Base-by-base conservation (phyloP, 805 yeast species). In the Candida adriatica region DNA sequence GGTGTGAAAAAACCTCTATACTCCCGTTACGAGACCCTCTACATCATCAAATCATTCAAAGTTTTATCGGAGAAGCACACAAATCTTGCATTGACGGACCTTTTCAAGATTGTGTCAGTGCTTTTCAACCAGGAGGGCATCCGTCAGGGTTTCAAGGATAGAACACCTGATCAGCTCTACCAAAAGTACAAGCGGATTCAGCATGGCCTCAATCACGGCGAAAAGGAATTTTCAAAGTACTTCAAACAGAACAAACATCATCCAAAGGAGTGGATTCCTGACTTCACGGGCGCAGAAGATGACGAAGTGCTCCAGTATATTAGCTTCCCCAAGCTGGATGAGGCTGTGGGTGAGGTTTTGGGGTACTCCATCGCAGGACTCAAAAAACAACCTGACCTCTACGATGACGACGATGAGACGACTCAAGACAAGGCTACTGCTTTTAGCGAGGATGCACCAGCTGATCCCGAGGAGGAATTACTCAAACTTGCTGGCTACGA, bases 1-100 rank as follows among this genome's bases (percentile, higher is more conserved):
- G 55, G 55, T 15, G 43, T 49, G 6, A 49, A 43, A 29, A 49
- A 48, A 26, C 55, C 53, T 6, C 24, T 48, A 6, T 49, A 49
- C 27, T 40, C 55, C 2, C 37, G 44, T 6, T 49, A 46, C 25
- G 55, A 49, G 31, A 41, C 51, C 1, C 13, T 49, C 8, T 46
- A 35, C 28, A 46, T 49, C 8, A 38, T 49, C 14, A 48, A 48
- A 22, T 39, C 49, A 3, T 49, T 29, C 32, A 45, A 45, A 21
- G 35, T 33, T 1, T 33, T 49, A 2, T 30, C 43, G 2, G 43
- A 40, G 11, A 35, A 25, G 16, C 34, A 37, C 10, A 49, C 53
- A 13, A 39, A 40, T 13, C n/a, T 48, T 24, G 45, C 48, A 6
- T 26, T 49, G 2, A 29, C 37, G 8, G 55, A 49, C 20, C 32